Percentiles rank a stretch among this genome's conserved stretches.
These are phyloP conservation scores for Trichoderma gamsii DNA, from an alignment of 495 filamentous ascomycete species.

Conservation along the genomic window DNA sequence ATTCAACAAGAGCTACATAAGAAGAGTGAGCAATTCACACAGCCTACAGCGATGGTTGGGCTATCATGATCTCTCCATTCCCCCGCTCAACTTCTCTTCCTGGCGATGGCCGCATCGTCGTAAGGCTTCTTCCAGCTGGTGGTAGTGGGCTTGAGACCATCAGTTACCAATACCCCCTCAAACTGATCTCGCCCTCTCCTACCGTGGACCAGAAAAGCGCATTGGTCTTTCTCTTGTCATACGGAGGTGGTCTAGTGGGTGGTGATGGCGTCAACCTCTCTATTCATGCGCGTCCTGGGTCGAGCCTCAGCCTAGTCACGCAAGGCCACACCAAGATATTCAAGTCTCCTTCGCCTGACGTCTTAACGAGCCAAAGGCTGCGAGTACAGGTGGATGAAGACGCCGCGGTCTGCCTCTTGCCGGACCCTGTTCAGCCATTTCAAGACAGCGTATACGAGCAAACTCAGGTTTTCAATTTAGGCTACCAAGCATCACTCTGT, in stretches of 20 bases:
- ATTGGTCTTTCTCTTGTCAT: conserved; percentile 79
- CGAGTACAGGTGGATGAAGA: conserved; percentile 53
- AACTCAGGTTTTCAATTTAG: conserved; percentile 66
- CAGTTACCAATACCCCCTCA: conserved; percentile 89
- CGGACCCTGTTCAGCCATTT: conserved; percentile 90
- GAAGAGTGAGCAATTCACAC: too few species aligned
- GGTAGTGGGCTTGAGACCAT: conserved; percentile 67
- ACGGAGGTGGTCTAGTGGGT: conserved; percentile 86
- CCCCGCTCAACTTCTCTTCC: conserved; percentile 62
- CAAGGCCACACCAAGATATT: conserved; percentile 97
- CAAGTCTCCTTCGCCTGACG: conserved; percentile 54
- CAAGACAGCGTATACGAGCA: conserved; percentile 74
- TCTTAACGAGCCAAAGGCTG: conserved; percentile 64
- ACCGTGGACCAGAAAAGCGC: conserved; percentile 53
- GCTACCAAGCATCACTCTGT: conserved; percentile 57
- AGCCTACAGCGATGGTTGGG: not conserved
- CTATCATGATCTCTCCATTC: conserved; percentile 54
- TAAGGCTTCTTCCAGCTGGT: conserved; percentile 63
- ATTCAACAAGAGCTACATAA: not conserved
- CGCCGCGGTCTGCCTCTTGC: conserved; percentile 79
- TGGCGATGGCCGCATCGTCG: conserved; percentile 71
- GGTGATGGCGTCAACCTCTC: conserved; percentile 73
- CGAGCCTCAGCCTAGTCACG: conserved; percentile 76
- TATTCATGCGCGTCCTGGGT: conserved; percentile 55
- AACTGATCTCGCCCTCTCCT: conserved; percentile 68